Evolutionary conservation across 2,329 filamentous ascomycete genomes (phyloP), one percentile per base, ranked within the genome.

Genomic region (Penicillium sp.): DNA sequence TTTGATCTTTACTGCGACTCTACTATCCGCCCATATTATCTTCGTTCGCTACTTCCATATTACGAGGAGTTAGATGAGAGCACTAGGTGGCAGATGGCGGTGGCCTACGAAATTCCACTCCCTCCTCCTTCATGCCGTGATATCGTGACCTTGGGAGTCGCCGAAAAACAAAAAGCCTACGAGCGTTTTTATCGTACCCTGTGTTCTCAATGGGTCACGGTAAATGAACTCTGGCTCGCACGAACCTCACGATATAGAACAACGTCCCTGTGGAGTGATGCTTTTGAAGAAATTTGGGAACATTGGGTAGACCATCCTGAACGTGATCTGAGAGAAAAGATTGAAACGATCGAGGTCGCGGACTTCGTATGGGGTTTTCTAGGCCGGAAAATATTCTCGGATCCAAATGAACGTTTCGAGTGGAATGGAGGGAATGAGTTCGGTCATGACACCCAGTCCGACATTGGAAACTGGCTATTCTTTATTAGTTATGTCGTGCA

Each of bases 1-100:
- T 57, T 57, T 14, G 9, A 54, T 20, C 35, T 57, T 2, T 57
- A 57, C 24, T 53, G 33, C 24, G 50, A 57, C 12, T 53, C 55
- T 6, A 30, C 33, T 6, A 42, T 57, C 23, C 45, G 40, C 16
- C 49, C 14, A 14, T 42, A 38, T 18, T 56, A 38, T 40, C 40
- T 56, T 5, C 47, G 30, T 12, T 56, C 55, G 0, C 12, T 47
- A 12, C 24, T 57, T 33, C 30, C 42, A 16, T 43, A 49, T 14
- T n/a, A n/a, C n/a, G n/a, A n/a, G n/a, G n/a, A n/a, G n/a, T 5
- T 6, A 14, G 30, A 8, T 8, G 23, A 53, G 14, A 11, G 9
- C 16, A 28, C 9, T 21, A 8, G 21, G 16, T 45, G 5, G 47
- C 3, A 38, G 7, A 49, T 43, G 18, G 24, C 20, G 8, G 12